Base-by-base conservation (phyloP, 139 green algal genomes). In the Chlorella sorokiniana region DNA sequence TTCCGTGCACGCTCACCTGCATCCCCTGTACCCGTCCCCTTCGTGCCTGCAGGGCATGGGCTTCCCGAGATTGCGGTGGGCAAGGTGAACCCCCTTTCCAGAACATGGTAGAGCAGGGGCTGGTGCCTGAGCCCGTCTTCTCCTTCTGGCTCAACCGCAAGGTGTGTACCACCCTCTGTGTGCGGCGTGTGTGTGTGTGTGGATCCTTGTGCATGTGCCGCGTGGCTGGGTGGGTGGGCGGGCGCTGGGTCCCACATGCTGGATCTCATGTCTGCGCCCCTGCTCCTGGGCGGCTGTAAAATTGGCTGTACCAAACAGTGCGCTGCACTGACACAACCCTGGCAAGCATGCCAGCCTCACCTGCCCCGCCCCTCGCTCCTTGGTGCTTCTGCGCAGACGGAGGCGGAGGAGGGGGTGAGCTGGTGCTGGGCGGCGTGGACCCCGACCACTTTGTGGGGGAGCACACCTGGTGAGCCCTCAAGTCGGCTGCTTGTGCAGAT, bases 141-240 rank as follows among this genome's bases (percentile, higher is more conserved):
- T 96, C 91, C 41, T 99, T 99, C 90, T 99, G 95, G 96, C 85
- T 99, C 14, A 98, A 97, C 88, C 87, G 91, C 27, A 76, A 93
- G 51, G 88, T 82, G 22, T 33, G 56, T 10, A n/a, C 16, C 56
- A 10, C 48, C 11, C 48, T 56, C 11, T 11, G 48, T 11, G 14
- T 16, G 23, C 20, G 6, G 33, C 64, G 23, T 44, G n/a, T n/a
- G n/a, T n/a, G n/a, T n/a, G n/a, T n/a, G n/a, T n/a, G n/a, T n/a
- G n/a, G n/a, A n/a, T n/a, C n/a, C n/a, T n/a, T n/a, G n/a, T n/a
- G n/a, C n/a, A n/a, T n/a, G n/a, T n/a, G n/a, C n/a, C n/a, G n/a
- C n/a, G n/a, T n/a, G n/a, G n/a, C n/a, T n/a, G n/a, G n/a, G n/a
- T n/a, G n/a, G n/a, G n/a, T n/a, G n/a, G n/a, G n/a, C n/a, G n/a